A percentile compares a stretch with the other conserved stretches of the same genome.
phyloP scores from a whole-genome alignment of 352 stramenopile genomes.

The Phytophthora melonis region DNA sequence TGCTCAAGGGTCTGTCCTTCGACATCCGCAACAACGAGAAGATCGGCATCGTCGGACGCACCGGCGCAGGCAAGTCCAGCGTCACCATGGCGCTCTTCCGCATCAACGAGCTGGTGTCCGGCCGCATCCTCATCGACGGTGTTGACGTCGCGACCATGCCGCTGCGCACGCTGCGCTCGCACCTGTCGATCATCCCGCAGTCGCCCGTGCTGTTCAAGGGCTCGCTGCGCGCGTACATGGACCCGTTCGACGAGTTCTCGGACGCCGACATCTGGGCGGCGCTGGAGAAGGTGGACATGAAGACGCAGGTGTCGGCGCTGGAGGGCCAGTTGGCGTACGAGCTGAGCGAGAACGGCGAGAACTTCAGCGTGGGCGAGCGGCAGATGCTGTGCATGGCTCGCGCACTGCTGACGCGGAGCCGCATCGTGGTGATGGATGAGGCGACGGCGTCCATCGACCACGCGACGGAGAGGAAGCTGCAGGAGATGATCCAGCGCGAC shows the following conservation, averaged over 20 bases:
- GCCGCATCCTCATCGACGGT: conserved; percentile 56
- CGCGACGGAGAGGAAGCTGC: conserved; percentile 63
- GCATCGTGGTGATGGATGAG: conserved; percentile 95
- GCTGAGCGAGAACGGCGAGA: conserved; percentile 65
- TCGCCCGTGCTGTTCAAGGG: conserved; percentile 93
- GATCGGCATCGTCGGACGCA: conserved; percentile 90
- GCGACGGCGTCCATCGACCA: conserved; percentile 44
- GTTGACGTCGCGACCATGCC: conserved; percentile 46
- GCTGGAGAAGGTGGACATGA: conserved; percentile 82
- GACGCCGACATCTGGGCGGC: conserved; percentile 82
- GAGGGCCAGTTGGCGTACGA: conserved; percentile 30
- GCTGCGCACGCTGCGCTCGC: conserved; percentile 41
- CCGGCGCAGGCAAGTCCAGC: conserved; percentile 88
- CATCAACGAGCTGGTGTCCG: conserved; percentile 72
- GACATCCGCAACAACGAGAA: conserved; percentile 61
- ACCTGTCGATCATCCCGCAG: conserved; percentile 55
- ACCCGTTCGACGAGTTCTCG: conserved; percentile 87
- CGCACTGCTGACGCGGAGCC: conserved; percentile 84
- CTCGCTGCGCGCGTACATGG: conserved; percentile 87
- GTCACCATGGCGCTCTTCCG: conserved; percentile 88
- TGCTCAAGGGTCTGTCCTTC: conserved; percentile 67
- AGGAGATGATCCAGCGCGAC: conserved; percentile 49
- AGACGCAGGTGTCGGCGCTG: conserved; percentile 31
- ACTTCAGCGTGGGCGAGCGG: conserved; percentile 53
- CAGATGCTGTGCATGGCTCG: conserved; percentile 70